These are phyloP conservation scores for Podospora pseudocomata DNA, from an alignment of 495 filamentous ascomycete genomes.

Conservation along the genomic window DNA sequence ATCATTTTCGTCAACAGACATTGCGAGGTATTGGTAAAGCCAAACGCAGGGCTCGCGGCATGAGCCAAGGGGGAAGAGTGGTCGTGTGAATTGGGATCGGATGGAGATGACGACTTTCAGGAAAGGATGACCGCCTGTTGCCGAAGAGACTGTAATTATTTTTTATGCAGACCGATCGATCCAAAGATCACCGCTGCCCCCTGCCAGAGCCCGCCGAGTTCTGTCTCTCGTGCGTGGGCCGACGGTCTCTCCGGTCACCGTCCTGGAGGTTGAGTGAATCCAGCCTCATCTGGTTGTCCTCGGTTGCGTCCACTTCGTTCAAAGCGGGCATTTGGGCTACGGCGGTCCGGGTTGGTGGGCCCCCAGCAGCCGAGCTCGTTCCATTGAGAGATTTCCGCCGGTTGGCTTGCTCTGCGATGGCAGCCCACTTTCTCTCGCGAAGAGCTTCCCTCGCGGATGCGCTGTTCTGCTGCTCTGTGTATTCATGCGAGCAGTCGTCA, in stretches of 20 bases:
- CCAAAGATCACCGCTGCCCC: slow-evolving; percentile 41
- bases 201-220: slow-evolving; percentile 48
- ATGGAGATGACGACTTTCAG: not conserved
- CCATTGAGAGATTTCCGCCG: slow-evolving; percentile 46
- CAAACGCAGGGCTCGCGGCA: not conserved
- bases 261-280: slow-evolving; percentile 84
- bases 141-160: slow-evolving; percentile 1
- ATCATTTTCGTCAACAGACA: not conserved
- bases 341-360: slow-evolving; percentile 18
- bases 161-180: not conserved
- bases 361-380: slow-evolving; percentile 4
- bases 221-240: slow-evolving; percentile 48
- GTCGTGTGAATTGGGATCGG: not conserved
- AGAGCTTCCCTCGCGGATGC: slow-evolving; percentile 71
- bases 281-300: slow-evolving; percentile 79
- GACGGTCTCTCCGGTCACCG: slow-evolving; percentile 44
- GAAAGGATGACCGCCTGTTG: not conserved
- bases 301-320: slow-evolving; percentile 71
- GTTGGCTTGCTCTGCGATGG: slow-evolving; percentile 74
- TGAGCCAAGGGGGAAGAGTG: not conserved
- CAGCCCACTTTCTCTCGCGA: slow-evolving; percentile 81
- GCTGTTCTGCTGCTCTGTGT: slow-evolving; percentile 92
- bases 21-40: not conserved
- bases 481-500: slow-evolving; percentile 96
- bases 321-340: slow-evolving; percentile 37